Evolutionary conservation across 345 rosid species (phyloP).

Genomic region (Iberis pinnata): DNA sequence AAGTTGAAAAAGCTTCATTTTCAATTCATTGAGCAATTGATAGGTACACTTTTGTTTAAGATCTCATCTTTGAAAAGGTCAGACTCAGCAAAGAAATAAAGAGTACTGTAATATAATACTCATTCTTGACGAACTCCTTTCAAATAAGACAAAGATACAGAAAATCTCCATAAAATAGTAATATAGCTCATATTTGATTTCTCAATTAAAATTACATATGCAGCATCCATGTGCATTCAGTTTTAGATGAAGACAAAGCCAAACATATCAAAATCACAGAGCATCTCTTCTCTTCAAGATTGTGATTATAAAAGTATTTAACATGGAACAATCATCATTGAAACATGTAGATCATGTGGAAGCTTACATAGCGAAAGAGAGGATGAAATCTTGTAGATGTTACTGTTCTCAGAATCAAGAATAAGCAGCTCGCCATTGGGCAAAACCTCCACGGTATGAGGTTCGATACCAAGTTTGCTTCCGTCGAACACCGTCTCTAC

Average conservation of each 20-base stretch:
- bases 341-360: background rate
- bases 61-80: slow-evolving; percentile 28
- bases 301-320: no score
- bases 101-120: slow-evolving; percentile 14
- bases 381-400: slow-evolving; percentile 79
- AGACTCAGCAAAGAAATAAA: slow-evolving; percentile 6
- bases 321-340: background rate
- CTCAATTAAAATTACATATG: slow-evolving; percentile 5
- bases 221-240: slow-evolving; percentile 24
- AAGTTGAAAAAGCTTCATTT: background rate
- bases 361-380: slow-evolving; percentile 84
- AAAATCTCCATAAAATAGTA: slow-evolving; percentile 24
- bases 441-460: slow-evolving; percentile 68
- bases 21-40: slow-evolving; percentile 2
- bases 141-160: slow-evolving; percentile 29
- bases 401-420: slow-evolving; percentile 86
- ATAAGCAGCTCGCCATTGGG: slow-evolving; percentile 82
- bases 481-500: slow-evolving; percentile 99
- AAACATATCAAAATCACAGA: slow-evolving; percentile 4
- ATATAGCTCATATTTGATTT: slow-evolving; percentile 10
- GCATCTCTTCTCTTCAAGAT: background rate
- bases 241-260: background rate
- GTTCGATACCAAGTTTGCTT: slow-evolving; percentile 93
- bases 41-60: slow-evolving; percentile 10
- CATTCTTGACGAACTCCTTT: slow-evolving; percentile 22